Evolutionary conservation across 2,329 filamentous ascomycete species (phyloP).

Genomic region (Colletotrichum horii): DNA sequence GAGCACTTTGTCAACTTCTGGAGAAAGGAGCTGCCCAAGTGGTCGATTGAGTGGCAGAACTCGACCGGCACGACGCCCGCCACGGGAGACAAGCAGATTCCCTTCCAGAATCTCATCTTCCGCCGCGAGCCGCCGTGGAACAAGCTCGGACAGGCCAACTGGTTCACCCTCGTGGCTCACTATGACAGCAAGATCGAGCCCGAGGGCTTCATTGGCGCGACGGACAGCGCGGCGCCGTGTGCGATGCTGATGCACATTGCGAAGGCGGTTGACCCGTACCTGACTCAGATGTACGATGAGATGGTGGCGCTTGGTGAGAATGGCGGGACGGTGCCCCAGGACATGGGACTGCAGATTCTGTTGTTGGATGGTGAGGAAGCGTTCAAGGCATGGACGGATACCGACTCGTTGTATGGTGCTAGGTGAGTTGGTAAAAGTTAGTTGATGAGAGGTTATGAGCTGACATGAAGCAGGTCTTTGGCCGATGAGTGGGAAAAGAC

Average conservation of each 20-base stretch:
- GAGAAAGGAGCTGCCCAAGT: conserved; percentile 67
- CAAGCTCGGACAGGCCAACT: conserved; percentile 69
- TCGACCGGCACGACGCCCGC: conserved; percentile 73
- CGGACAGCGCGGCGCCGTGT: conserved; percentile 83
- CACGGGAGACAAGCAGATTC: conserved; percentile 65
- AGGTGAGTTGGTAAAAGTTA: no score
- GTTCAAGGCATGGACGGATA: conserved; percentile 73
- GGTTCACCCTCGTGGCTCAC: conserved; percentile 81
- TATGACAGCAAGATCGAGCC: conserved; percentile 81
- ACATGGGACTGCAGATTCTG: conserved; percentile 79
- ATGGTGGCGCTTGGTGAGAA: conserved; percentile 63
- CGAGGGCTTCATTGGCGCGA: conserved; percentile 81
- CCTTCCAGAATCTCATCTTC: conserved; percentile 80
- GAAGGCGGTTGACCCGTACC: conserved; percentile 70
- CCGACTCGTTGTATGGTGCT: conserved; percentile 79
- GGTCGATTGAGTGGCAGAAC: conserved; percentile 77
- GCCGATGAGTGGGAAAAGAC: conserved; percentile 74
- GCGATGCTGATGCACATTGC: conserved; percentile 84
- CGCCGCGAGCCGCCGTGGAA: conserved; percentile 81
- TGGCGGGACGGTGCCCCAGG: conserved; percentile 61
- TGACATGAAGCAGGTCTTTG: conserved; percentile 53
- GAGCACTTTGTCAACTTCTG: conserved; percentile 79
- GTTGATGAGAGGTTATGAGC: background rate
- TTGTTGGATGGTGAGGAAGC: conserved; percentile 86
- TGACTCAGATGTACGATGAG: conserved; percentile 76